Percentiles rank a stretch among this genome's conserved stretches.
Evolutionary conservation across 805 yeast species (phyloP).

Genomic region (Brettanomyces sp.): DNA sequence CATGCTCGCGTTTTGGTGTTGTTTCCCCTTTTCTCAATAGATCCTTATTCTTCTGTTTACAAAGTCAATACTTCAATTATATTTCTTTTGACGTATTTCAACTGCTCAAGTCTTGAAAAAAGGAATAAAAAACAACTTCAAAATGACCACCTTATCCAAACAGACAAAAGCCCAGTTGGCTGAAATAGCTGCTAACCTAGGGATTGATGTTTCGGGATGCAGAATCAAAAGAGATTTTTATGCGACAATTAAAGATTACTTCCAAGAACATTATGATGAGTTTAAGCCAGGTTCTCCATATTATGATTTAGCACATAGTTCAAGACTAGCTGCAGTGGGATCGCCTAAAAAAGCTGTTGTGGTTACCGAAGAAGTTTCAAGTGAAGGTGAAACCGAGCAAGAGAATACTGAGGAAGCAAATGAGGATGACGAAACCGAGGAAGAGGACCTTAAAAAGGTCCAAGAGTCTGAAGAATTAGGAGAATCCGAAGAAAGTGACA

Average conservation of each 20-base stretch:
- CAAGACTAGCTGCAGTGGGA: slow-evolving; percentile 1
- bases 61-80: no score
- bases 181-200: slow-evolving; percentile 23
- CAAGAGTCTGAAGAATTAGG: slow-evolving; percentile 36
- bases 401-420: slow-evolving; percentile 46
- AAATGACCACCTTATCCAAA: slow-evolving; percentile 15
- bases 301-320: slow-evolving; percentile 17
- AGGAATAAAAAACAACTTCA: no score
- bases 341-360: slow-evolving; percentile 8
- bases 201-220: slow-evolving; percentile 14
- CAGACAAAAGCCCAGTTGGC: slow-evolving; percentile 23
- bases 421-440: slow-evolving; percentile 56
- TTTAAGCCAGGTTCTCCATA: slow-evolving; percentile 18
- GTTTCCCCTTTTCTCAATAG: no score
- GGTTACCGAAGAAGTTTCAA: slow-evolving; percentile 56
- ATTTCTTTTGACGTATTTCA: no score
- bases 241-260: slow-evolving; percentile 14
- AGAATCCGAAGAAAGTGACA: slow-evolving; percentile 29
- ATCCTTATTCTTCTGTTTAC: no score
- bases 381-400: slow-evolving; percentile 33
- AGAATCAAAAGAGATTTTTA: slow-evolving; percentile 22
- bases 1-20: no score
- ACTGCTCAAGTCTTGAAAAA: no score
- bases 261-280: slow-evolving; percentile 14
- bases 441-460: slow-evolving; percentile 2